Percentiles rank a stretch among this genome's conserved stretches.
Evolutionary conservation across 305 asterid genomes (phyloP).

Genomic region (Plantago coronopus): DNA sequence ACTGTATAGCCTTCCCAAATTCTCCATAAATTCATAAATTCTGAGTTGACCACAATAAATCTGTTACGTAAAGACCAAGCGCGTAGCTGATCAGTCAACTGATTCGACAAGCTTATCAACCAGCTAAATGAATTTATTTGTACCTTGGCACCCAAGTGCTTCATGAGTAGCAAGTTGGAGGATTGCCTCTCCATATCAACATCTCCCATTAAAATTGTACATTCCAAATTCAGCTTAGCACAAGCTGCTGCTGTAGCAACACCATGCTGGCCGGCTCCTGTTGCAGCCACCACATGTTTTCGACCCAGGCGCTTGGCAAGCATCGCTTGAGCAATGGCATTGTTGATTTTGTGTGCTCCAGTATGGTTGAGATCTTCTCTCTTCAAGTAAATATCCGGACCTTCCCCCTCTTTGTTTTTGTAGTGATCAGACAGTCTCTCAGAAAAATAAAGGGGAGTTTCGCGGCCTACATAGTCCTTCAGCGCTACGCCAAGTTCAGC

Average conservation of each 20-base stretch:
- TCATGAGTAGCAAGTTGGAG: slow-evolving; percentile 52
- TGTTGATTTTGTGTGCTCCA: slow-evolving; percentile 87
- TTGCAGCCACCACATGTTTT: slow-evolving; percentile 44
- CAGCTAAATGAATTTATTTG: no score
- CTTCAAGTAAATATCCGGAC: slow-evolving; percentile 70
- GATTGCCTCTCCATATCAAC: slow-evolving; percentile 56
- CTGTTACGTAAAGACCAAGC: no score
- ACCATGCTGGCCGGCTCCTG: slow-evolving; percentile 88
- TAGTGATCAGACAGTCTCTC: slow-evolving; percentile 58
- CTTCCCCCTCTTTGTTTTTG: slow-evolving; percentile 47
- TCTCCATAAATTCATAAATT: neutral
- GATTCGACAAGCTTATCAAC: no score
- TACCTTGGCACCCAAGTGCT: slow-evolving; percentile 73
- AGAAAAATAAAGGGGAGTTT: slow-evolving; percentile 70
- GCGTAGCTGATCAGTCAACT: no score
- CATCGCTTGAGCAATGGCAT: slow-evolving; percentile 82
- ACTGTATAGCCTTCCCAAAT: neutral
- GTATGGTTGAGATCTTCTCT: slow-evolving; percentile 70
- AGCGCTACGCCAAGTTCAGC: slow-evolving; percentile 45
- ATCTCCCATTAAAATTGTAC: slow-evolving; percentile 55
- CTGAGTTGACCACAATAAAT: no score
- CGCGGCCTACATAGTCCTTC: slow-evolving; percentile 75
- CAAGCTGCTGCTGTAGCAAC: slow-evolving; percentile 75
- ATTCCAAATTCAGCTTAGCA: slow-evolving; percentile 59
- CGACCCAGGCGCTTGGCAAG: slow-evolving; percentile 68